Conservation (phyloP, 2,329 filamentous ascomycete species). For the Hawksworthiomyces lignivorus region DNA sequence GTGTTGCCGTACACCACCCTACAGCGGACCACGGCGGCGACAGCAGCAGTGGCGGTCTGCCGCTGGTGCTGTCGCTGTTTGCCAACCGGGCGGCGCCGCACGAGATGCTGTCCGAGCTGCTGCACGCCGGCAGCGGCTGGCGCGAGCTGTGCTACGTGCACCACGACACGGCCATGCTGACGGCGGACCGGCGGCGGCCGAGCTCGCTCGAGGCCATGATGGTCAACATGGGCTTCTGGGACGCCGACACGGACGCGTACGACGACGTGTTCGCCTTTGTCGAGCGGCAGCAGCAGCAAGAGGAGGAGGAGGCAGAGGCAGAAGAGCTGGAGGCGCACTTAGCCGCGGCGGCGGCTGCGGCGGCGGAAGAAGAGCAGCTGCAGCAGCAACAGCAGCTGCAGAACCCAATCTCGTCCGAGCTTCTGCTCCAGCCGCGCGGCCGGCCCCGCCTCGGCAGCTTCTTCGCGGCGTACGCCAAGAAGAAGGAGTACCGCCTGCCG, state of each 20-base stretch:
- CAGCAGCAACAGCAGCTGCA: not conserved
- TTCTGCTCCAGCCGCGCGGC: not conserved
- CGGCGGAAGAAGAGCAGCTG: conserved; percentile 1
- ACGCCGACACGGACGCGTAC: conserved; percentile 11
- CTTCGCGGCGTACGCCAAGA: conserved; percentile 7
- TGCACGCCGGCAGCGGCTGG: conserved; percentile 14
- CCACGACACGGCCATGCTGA: conserved; percentile 14
- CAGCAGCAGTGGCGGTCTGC: too few relatives aligned
- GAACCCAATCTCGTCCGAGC: not conserved
- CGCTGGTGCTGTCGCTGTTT: not conserved
- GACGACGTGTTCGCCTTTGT: conserved; percentile 10
- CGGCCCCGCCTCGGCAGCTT: conserved; percentile 8
- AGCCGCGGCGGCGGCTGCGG: too few relatives aligned
- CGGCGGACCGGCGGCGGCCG: conserved; percentile 8
- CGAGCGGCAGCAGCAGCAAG: conserved; percentile 3
- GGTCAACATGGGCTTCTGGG: conserved; percentile 18
- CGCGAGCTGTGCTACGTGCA: conserved; percentile 18
- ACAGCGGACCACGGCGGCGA: too few relatives aligned
- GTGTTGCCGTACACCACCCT: too few relatives aligned
- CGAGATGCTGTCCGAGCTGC: conserved; percentile 15
- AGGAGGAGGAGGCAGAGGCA: not conserved
- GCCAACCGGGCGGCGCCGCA: conserved; percentile 5
- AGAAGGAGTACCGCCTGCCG: conserved; percentile 14
- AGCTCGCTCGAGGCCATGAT: conserved; percentile 18
- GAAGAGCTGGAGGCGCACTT: not conserved